Base-by-base conservation (phyloP, 139 green algal genomes). In the Tetradesmus obliquus region DNA sequence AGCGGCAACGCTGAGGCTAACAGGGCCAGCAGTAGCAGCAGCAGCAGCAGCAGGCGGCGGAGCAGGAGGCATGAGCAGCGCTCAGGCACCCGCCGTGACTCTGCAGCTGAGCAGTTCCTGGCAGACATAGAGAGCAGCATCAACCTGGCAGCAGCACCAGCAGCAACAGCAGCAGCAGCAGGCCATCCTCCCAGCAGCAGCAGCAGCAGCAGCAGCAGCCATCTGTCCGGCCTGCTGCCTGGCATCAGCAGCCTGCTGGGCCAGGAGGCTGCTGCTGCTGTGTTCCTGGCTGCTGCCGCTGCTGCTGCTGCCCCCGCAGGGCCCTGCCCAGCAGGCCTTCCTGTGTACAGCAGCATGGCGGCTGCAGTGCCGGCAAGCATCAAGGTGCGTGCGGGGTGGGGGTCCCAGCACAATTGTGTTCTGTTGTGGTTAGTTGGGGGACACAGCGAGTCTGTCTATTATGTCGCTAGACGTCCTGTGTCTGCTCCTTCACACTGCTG, bases 241-340 rank as follows among this genome's bases (percentile, higher is more conserved):
- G 9, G 79, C 79, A 57, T 57, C 32, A 55, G 15, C 24, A n/a
- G 79, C 22, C 79, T 58, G 79, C 8, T 60, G 32, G 79, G 32
- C 13, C 24, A 45, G 53, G 54, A 6, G 24, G 53, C 12, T 69
- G 54, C 22, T 54, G 82, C 82, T 45, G 54, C 53, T 71, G 82
- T 71, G 54, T 22, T 86, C 4, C 60, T 69, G 69, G 82, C 53
- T 86, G 82, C 82, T 86, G 82, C 82, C 60, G 82, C 82, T 86
- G 82, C 82, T 51, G 54, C 53, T 69, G 53, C 82, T 84, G 79
- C 79, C 71, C 7, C 53, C 71, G 82, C 53, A 1, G 54, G 53
- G 19, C 24, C 17, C 54, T 20, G 1, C 19, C 10, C 32, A 19
- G 45, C 20, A 53, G 74, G 74, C 3, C 74, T 82, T 9, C 55